These are phyloP conservation scores for Cymbopogon flexuosus DNA, from an alignment of 202 grass and related monocot species.

Conservation along the genomic window DNA sequence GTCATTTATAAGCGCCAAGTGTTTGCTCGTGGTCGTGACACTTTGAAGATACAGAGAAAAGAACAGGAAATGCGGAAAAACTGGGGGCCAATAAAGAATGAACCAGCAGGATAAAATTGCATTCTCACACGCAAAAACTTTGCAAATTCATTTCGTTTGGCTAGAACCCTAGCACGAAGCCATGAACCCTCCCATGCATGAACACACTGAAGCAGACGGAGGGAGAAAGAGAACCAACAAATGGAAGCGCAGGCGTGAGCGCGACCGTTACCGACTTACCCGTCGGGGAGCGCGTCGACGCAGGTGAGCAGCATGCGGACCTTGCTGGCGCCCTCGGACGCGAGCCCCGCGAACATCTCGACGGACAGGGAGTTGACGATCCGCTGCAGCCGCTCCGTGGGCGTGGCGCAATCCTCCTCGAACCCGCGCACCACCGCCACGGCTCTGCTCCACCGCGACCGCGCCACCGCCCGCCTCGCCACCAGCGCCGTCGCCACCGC, in stretches of 20 bases:
- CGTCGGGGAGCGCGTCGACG: slow-evolving; percentile 63
- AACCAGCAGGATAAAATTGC: background rate
- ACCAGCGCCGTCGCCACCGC: slow-evolving; percentile 51
- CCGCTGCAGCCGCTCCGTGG: slow-evolving; percentile 58
- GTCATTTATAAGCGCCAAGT: no score
- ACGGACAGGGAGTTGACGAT: slow-evolving; percentile 75
- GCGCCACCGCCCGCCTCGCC: slow-evolving; percentile 35
- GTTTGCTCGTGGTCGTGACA: background rate
- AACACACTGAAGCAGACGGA: background rate
- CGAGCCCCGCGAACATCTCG: slow-evolving; percentile 92
- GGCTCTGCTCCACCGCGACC: slow-evolving; percentile 51
- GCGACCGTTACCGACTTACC: slow-evolving; percentile 28
- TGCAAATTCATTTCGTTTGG: background rate
- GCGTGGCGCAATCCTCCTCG: slow-evolving; percentile 63
- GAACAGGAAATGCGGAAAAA: background rate
- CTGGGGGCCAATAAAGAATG: background rate
- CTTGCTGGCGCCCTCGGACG: slow-evolving; percentile 74
- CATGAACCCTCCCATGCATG: slow-evolving; percentile 1
- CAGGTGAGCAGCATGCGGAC: slow-evolving; percentile 94
- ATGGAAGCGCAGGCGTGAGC: no score
- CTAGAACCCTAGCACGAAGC: background rate
- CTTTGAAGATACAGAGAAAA: background rate
- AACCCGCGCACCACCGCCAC: slow-evolving; percentile 53
- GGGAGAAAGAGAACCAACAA: background rate
- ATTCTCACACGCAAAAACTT: background rate